A percentile compares a stretch with the other conserved stretches of the same genome.
Evolutionary conservation across 805 yeast species (phyloP).

Genomic region (Yamadazyma paraphyllophila): DNA sequence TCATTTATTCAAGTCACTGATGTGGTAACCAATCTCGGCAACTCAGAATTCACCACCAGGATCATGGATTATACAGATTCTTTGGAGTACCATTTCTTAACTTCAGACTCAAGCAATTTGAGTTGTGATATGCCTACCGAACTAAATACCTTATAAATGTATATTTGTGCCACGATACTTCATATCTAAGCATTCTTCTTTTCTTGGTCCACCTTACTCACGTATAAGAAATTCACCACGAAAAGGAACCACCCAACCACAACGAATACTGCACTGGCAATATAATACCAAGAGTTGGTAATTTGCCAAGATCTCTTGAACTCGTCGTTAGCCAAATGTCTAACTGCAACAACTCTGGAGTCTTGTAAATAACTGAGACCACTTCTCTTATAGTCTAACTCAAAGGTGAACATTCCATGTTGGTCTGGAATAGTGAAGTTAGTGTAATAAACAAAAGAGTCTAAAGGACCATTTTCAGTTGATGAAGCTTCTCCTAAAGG

Average conservation of each 20-base stretch:
- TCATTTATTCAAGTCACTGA: background rate
- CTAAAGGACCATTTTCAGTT: constrained; percentile 35
- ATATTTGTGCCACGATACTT: background rate
- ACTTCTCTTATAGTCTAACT: constrained; percentile 70
- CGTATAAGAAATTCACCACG: constrained; percentile 58
- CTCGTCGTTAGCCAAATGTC: constrained; percentile 96
- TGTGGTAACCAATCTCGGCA: background rate
- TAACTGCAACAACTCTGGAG: constrained; percentile 70
- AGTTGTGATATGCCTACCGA: constrained; percentile 4
- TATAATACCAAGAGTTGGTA: constrained; percentile 88
- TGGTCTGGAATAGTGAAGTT: constrained; percentile 85
- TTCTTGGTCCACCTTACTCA: constrained; percentile 26
- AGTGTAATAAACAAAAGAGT: constrained; percentile 46
- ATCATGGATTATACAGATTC: constrained; percentile 4
- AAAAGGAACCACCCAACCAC: constrained; percentile 75
- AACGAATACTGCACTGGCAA: constrained; percentile 68
- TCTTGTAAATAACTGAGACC: constrained; percentile 72
- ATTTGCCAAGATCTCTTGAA: constrained; percentile 91
- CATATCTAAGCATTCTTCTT: constrained; percentile 24
- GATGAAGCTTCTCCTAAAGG: constrained; percentile 40
- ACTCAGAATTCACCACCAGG: background rate
- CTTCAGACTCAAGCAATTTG: constrained; percentile 1
- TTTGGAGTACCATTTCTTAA: constrained; percentile 10
- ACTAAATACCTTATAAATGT: background rate
- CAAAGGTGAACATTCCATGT: constrained; percentile 93